These are phyloP conservation scores for Tricholoma saponaceum DNA, from an alignment of 768 basidiomycete species.

Conservation along the genomic window DNA sequence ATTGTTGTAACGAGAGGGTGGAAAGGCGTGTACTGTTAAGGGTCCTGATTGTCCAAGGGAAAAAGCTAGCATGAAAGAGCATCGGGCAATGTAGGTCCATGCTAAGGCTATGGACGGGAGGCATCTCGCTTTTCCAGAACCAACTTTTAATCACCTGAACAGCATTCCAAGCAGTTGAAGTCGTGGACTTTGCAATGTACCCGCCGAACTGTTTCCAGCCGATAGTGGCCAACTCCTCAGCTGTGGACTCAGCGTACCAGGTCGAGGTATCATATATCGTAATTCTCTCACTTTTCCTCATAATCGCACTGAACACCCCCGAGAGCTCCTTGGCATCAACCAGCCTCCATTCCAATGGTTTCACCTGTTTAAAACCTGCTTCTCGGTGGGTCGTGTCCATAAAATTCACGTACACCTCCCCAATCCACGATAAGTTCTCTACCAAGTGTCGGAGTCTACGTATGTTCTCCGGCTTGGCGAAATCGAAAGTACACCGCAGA, in stretches of 20 bases:
- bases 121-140: background rate
- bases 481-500: constrained; percentile 10
- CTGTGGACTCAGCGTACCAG: background rate
- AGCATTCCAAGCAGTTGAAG: background rate
- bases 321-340: constrained; percentile 1
- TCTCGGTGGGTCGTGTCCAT: background rate
- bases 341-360: background rate
- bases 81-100: constrained; percentile 22
- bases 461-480: constrained; percentile 5
- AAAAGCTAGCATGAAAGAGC: constrained; percentile 16
- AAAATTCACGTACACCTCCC: constrained; percentile 9
- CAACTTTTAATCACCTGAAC: background rate
- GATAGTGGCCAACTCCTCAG: background rate
- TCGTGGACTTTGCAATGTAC: background rate
- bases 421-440: background rate
- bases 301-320: constrained; percentile 1
- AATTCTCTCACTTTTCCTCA: background rate
- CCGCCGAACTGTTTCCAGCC: background rate
- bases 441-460: constrained; percentile 1
- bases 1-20: constrained; percentile 19
- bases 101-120: background rate
- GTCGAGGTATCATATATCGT: background rate
- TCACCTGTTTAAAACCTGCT: background rate
- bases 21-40: constrained; percentile 18
- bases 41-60: constrained; percentile 18